Evolutionary conservation across 768 basidiomycete genomes (phyloP).

Genomic region (Rhodotorula paludigena): DNA sequence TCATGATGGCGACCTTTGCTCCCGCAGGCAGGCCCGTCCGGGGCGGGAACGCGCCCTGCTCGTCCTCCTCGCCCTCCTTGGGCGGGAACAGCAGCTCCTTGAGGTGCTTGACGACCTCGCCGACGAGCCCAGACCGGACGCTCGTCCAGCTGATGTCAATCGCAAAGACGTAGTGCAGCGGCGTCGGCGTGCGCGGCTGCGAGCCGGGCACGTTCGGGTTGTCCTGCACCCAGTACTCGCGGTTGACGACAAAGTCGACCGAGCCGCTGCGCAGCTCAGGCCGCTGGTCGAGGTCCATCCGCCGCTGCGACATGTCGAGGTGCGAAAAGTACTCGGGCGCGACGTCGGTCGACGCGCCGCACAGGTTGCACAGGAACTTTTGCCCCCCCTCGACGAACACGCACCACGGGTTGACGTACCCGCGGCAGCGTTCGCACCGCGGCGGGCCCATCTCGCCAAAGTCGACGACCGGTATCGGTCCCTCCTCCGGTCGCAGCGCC

Average conservation of each 20-base stretch:
- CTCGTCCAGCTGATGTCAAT: conserved; percentile 75
- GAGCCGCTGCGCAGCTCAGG: conserved; percentile 88
- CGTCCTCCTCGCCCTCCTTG: conserved; percentile 48
- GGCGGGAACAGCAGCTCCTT: conserved; percentile 59
- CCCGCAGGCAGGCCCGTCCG: conserved; percentile 38
- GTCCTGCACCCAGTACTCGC: conserved; percentile 73
- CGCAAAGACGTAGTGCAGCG: conserved; percentile 75
- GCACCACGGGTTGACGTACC: conserved; percentile 92
- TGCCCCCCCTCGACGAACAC: conserved; percentile 73
- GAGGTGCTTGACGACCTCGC: conserved; percentile 61
- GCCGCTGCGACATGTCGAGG: conserved; percentile 67
- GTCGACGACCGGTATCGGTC: conserved; percentile 72
- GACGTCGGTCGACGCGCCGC: conserved; percentile 74
- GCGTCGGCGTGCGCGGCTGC: conserved; percentile 55
- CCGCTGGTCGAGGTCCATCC: conserved; percentile 72
- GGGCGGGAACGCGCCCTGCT: conserved; percentile 12
- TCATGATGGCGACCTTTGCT: conserved; percentile 64
- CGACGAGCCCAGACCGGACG: conserved; percentile 64
- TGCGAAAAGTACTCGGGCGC: conserved; percentile 75
- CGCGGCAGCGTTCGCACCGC: conserved; percentile 76
- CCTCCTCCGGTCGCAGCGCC: conserved; percentile 60
- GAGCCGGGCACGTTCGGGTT: conserved; percentile 41
- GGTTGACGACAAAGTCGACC: conserved; percentile 76
- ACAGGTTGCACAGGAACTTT: conserved; percentile 89
- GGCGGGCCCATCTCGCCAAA: conserved; percentile 69